Evolutionary conservation across 2,329 filamentous ascomycete genomes (phyloP).

Genomic region (Dactylellina drechsleri): DNA sequence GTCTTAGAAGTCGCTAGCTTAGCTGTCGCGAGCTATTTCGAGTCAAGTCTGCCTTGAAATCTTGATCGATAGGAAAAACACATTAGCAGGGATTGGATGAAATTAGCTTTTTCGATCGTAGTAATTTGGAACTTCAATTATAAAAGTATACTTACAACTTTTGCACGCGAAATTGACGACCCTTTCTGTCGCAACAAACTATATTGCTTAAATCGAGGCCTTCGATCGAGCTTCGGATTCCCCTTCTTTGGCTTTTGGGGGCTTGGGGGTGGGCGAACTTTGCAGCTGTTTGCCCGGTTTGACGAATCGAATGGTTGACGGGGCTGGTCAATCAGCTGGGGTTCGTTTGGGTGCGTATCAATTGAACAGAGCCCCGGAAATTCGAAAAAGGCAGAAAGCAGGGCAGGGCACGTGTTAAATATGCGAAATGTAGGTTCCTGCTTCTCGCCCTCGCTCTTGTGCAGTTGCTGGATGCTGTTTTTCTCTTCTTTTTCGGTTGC

Average conservation of each 20-base stretch:
- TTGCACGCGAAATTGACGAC: constrained; percentile 8
- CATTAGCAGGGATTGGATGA: not conserved
- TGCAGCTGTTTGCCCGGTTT: not conserved
- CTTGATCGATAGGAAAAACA: not conserved
- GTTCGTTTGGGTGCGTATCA: constrained; percentile 18
- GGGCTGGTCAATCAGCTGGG: not conserved
- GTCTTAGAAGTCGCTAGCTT: constrained; percentile 32
- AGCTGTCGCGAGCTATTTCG: constrained; percentile 35
- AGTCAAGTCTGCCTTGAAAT: constrained; percentile 13
- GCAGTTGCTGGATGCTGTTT: constrained; percentile 3
- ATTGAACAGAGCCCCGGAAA: constrained; percentile 21
- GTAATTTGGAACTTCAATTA: not conserved
- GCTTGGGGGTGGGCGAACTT: not conserved
- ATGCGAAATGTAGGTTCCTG: constrained; percentile 50
- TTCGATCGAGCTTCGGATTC: constrained; percentile 18
- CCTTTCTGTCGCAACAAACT: constrained; percentile 4
- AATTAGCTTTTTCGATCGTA: not conserved
- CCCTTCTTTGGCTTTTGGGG: not conserved
- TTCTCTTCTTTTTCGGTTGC: constrained; percentile 1
- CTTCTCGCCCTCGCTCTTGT: constrained; percentile 32
- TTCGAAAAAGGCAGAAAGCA: constrained; percentile 4
- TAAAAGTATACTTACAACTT: constrained; percentile 4
- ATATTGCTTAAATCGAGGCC: constrained; percentile 10
- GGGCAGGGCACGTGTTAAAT: constrained; percentile 52
- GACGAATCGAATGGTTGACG: not conserved